Evolutionary conservation across 371 early-diverging fungal species (phyloP), one percentile per base, ranked within the genome.

Genomic region (Circinella umbellata): DNA sequence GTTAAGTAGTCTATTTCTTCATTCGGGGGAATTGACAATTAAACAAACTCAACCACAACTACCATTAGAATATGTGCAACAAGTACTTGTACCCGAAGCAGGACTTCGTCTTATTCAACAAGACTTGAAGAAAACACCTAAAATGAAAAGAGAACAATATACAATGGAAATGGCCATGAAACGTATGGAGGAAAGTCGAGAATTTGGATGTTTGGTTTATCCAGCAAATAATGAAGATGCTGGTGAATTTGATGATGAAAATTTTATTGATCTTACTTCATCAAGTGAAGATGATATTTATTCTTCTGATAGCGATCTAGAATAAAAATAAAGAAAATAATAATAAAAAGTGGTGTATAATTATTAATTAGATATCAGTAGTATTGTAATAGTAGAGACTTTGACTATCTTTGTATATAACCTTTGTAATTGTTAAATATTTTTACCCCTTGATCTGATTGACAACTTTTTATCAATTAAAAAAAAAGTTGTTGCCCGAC

Each of bases 1-100:
- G 3, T 73, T 90, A 35, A 74, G 62, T 3, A 37, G 42, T 13
- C 37, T 83, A 64, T 87, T 82, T 59, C 57, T 86, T 6, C 74
- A 85, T 11, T 73, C 76, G 1, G 71, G 74, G 7, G 39, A 71
- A n/a, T 62, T 90, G 38, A 82, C 73, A 0, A 57, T 64, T 2
- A 74, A 78, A 38, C 66, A 38, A 8, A 73, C 82, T 0, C 35
- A 62, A 3, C 91, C 91, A 0, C 85, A 88, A 55, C 66, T 73
- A 38, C 86, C 88, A 4, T 47, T 84, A 27, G 91, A 90, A 72
- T 89, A 80, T 67, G 66, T 89, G 27, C 89, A 90, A 62, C 84
- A 88, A 54, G 86, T 90, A 1, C 69, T 90, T 0, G 84, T 89
- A 0, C 91, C 91, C 4, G 91, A 90, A 69, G 75, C 80, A 3